Conservation (phyloP, 2,329 filamentous ascomycete genomes). For the Ceratocystis variospora region DNA sequence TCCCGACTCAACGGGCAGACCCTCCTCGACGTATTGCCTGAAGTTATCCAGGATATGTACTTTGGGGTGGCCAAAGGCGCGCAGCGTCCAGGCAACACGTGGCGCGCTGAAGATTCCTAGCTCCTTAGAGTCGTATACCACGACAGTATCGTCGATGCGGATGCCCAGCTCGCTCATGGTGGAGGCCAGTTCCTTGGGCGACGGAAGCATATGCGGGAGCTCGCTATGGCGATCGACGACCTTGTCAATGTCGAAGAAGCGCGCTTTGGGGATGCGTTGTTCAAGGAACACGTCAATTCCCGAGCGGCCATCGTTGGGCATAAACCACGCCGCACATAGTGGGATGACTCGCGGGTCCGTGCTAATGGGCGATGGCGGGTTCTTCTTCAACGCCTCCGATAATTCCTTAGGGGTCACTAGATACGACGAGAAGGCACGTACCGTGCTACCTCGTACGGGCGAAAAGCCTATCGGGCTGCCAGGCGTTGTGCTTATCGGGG, state of each 20-base stretch:
- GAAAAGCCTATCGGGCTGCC: conserved; percentile 24
- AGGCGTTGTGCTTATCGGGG: conserved; percentile 16
- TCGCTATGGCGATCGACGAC: conserved; percentile 76
- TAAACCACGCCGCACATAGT: conserved; percentile 88
- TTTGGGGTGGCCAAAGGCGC: conserved; percentile 72
- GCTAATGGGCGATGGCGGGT: conserved; percentile 64
- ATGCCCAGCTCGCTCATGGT: conserved; percentile 87
- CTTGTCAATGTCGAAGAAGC: conserved; percentile 93
- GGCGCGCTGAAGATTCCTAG: conserved; percentile 89
- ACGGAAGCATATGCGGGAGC: conserved; percentile 94
- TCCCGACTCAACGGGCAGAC: conserved; percentile 69
- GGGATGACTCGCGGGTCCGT: conserved; percentile 74
- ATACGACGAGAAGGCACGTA: conserved; percentile 53
- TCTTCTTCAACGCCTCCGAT: conserved; percentile 65
- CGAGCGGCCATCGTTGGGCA: conserved; percentile 77
- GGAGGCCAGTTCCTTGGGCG: conserved; percentile 62
- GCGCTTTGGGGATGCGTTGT: conserved; percentile 72
- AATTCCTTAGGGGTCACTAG: conserved; percentile 77
- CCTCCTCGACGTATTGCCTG: conserved; percentile 77
- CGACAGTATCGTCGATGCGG: conserved; percentile 70
- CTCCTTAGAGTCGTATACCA: conserved; percentile 88
- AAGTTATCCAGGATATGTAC: conserved; percentile 96
- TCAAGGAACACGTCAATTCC: conserved; percentile 71
- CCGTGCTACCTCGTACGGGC: not conserved
- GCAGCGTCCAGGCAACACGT: conserved; percentile 84